These are phyloP conservation scores for Podila clonocystis DNA, from an alignment of 192 early-diverging fungal genomes.

Conservation along the genomic window DNA sequence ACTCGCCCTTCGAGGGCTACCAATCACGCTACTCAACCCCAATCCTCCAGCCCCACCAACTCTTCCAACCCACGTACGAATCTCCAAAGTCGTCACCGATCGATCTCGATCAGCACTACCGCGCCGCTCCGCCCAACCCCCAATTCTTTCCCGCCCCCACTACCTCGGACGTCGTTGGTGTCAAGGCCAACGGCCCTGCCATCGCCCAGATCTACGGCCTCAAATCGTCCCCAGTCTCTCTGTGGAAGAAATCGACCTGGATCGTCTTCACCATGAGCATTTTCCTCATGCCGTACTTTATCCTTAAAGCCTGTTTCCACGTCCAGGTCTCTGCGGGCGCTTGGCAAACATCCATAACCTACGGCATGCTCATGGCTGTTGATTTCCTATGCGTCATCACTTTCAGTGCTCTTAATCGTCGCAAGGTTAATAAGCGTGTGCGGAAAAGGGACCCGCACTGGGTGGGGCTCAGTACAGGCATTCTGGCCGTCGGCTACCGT, in stretches of 20 bases:
- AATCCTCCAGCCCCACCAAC: background rate
- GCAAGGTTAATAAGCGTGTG: background rate
- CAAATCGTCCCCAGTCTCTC: constrained; percentile 1
- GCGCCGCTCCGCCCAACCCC: background rate
- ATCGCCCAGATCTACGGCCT: constrained; percentile 1
- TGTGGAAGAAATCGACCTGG: constrained; percentile 1
- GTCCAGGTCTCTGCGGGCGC: constrained; percentile 1
- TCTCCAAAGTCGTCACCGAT: background rate
- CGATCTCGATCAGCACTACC: constrained; percentile 1
- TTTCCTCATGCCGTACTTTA: background rate
- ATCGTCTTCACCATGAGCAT: constrained; percentile 1
- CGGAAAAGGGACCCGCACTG: constrained; percentile 4
- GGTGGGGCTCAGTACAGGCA: constrained; percentile 5
- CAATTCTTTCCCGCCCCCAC: constrained; percentile 6
- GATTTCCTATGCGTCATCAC: background rate
- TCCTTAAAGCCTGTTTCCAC: constrained; percentile 7
- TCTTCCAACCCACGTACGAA: background rate
- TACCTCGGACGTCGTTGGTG: background rate
- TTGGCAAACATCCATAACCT: constrained; percentile 2
- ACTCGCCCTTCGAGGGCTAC: background rate
- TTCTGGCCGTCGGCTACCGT: constrained; percentile 3
- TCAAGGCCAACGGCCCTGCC: background rate
- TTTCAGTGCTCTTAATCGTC: constrained; percentile 6
- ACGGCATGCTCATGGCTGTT: constrained; percentile 5
- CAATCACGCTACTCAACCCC: background rate